Conservation (phyloP, 176 grass and related monocot species). For the Carex parvula region DNA sequence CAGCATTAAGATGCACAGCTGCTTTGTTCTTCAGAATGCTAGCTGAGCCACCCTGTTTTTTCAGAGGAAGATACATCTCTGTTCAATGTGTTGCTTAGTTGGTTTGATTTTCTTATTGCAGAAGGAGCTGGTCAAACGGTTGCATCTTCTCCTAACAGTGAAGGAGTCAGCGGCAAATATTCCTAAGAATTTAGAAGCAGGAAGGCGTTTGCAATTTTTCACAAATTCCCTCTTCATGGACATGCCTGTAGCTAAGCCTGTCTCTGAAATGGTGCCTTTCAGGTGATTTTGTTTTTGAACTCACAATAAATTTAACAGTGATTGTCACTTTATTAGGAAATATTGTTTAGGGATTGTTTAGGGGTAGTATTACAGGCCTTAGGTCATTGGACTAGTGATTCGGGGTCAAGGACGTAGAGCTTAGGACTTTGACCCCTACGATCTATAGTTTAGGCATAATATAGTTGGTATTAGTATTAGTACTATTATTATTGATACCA, state of each 20-base stretch:
- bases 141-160: slow-evolving; percentile 92
- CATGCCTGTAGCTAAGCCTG: slow-evolving; percentile 73
- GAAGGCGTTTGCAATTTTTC: slow-evolving; percentile 88
- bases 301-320: background rate
- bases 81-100: background rate
- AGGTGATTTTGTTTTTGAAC: slow-evolving; percentile 34
- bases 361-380: no score
- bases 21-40: background rate
- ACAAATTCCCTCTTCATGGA: slow-evolving; percentile 93
- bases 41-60: background rate
- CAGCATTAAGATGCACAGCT: background rate
- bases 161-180: slow-evolving; percentile 90
- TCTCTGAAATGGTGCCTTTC: slow-evolving; percentile 95
- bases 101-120: slow-evolving; percentile 32
- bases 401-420: no score
- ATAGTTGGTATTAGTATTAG: no score
- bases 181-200: slow-evolving; percentile 87
- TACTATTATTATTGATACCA: no score
- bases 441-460: no score
- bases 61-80: background rate
- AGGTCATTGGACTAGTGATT: no score
- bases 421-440: no score
- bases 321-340: background rate
- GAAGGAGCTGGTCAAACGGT: slow-evolving; percentile 86
- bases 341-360: no score